These are phyloP conservation scores for Leccinum variicolor DNA, from an alignment of 768 basidiomycete genomes.

Conservation along the genomic window DNA sequence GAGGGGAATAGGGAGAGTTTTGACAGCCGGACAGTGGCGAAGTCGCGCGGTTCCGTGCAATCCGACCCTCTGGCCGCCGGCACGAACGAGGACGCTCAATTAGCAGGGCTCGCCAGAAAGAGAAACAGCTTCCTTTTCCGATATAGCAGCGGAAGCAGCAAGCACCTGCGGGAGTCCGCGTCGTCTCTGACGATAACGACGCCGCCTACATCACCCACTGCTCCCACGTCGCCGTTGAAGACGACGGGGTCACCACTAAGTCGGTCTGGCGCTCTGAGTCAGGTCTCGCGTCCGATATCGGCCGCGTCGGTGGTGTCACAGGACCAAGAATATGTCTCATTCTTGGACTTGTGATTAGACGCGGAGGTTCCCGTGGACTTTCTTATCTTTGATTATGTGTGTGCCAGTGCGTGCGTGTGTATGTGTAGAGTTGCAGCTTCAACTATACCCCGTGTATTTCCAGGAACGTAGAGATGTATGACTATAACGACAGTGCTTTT, in stretches of 20 bases:
- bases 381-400: not conserved
- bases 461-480: not conserved
- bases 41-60: constrained; percentile 1
- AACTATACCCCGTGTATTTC: not conserved
- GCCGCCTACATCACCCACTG: not conserved
- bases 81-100: not conserved
- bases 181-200: not conserved
- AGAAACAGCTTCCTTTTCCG: not conserved
- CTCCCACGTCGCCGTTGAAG: not conserved
- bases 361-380: not conserved
- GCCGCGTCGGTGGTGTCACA: constrained; percentile 9
- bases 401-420: not conserved
- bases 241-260: not conserved
- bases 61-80: not conserved
- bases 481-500: not conserved
- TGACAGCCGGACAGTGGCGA: not conserved
- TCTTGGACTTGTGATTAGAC: constrained; percentile 22
- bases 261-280: not conserved
- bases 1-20: not conserved
- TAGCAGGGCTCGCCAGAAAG: not conserved
- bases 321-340: constrained; percentile 23
- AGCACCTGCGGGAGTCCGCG: not conserved
- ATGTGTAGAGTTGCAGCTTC: not conserved
- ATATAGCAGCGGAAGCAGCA: not conserved
- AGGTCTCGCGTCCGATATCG: not conserved